Conservation (phyloP, 2,329 filamentous ascomycete genomes). For the Chrysoporthe puriensis region DNA sequence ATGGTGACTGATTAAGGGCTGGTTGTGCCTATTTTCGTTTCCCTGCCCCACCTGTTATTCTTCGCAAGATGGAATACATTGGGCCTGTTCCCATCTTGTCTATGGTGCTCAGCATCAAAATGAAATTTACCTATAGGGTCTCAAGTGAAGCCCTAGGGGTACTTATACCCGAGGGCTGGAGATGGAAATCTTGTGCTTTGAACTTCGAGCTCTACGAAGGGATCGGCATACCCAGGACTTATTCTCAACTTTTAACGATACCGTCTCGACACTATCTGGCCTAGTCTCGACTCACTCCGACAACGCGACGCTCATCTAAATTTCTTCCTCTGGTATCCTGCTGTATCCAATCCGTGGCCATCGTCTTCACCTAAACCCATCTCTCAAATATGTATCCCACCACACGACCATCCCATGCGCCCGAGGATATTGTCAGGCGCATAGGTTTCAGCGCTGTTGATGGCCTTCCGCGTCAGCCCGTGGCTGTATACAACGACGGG, state of each 20-base stretch:
- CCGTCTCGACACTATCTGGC: neutral
- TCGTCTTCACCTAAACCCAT: neutral
- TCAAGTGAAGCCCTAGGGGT: neutral
- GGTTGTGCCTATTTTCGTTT: neutral
- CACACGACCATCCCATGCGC: neutral
- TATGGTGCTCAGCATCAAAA: constrained; percentile 16
- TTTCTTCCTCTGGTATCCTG: neutral
- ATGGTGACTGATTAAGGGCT: neutral
- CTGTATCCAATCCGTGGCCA: neutral
- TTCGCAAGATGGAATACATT: neutral
- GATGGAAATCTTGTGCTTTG: neutral
- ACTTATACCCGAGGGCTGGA: neutral
- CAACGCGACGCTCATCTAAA: neutral
- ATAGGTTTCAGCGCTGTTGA: neutral
- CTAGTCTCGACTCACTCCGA: neutral
- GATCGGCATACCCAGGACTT: neutral
- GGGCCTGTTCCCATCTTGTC: neutral
- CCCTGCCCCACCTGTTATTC: neutral
- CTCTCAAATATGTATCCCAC: neutral
- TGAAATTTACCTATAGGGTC: constrained; percentile 2
- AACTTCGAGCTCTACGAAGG: neutral
- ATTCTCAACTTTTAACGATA: neutral
- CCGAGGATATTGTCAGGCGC: neutral
- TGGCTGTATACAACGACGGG: neutral
- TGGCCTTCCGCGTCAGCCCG: neutral